Evolutionary conservation across 192 early-diverging fungal species (phyloP), one percentile per base, ranked within the genome.

Genomic region (Geranomyces michiganensis): DNA sequence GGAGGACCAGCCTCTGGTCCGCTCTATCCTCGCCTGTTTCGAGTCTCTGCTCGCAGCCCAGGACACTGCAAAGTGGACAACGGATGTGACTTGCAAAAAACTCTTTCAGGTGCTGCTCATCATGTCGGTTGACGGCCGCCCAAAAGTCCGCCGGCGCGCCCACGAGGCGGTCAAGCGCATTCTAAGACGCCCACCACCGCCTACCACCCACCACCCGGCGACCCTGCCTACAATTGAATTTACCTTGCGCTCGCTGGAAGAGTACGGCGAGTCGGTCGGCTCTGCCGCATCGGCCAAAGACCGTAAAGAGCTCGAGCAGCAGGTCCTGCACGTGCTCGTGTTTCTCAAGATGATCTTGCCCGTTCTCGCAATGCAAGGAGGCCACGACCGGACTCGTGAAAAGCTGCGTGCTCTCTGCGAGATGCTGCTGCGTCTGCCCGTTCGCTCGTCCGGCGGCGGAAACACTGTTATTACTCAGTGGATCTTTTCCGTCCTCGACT

Each of bases 81-180:
- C 86, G 4, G 75, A 82, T 44, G 21, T 64, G 15, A 59, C 56
- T 7, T 77, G 72, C 63, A 90, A 91, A 76, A 89, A 89, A 68
- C 78, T 86, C 7, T 88, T 90, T 68, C 88, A 91, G 64, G 83
- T 87, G 30, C 77, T 99, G 49, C 79, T 97, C 29, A 76, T 89
- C 44, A 87, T 95, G 56, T 85, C 91, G 29, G 81, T 91, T 7
- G 94, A 99, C 69, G 82, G 78, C 53, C 86, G 94, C 56, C 93
- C 96, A 33, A 96, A 93, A 83, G 89, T 96, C 53, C 88, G 96
- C 29, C 91, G 93, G 78, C 79, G 91, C 59, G 94, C 96, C 29
- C 92, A 92, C 68, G 93, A 97, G 59, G 91, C 91, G 13, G 87
- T 94, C 33, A 82, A 82, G 33, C 75, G 79, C 44, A 81, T 97